These are phyloP conservation scores for Jaapia argillacea DNA, from an alignment of 768 basidiomycete genomes.

Conservation along the genomic window DNA sequence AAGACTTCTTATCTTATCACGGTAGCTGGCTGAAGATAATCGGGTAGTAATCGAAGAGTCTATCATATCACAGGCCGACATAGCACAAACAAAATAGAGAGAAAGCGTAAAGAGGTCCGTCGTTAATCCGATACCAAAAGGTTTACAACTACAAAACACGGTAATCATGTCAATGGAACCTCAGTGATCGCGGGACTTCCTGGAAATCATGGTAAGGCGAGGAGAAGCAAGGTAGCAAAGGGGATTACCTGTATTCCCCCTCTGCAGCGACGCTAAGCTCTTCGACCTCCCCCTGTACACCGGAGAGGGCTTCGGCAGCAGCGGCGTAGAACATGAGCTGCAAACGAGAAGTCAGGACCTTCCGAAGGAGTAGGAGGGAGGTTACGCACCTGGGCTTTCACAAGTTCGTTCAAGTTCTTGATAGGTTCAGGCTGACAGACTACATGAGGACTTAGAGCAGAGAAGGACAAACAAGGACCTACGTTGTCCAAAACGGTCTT, in stretches of 20 bases:
- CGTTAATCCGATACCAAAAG: neutral
- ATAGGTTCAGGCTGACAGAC: slow-evolving; percentile 81
- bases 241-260: slow-evolving; percentile 77
- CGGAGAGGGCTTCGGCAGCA: slow-evolving; percentile 74
- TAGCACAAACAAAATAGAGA: neutral
- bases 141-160: neutral
- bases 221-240: neutral
- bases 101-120: no score
- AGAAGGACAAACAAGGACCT: slow-evolving; percentile 27
- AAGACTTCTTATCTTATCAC: neutral
- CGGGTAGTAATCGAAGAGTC: no score
- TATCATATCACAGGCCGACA: neutral
- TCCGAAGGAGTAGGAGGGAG: neutral
- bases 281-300: slow-evolving; percentile 85
- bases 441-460: slow-evolving; percentile 3
- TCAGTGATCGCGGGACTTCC: slow-evolving; percentile 90
- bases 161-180: slow-evolving; percentile 26
- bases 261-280: slow-evolving; percentile 90
- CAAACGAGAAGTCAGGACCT: neutral
- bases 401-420: slow-evolving; percentile 87
- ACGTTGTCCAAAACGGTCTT: slow-evolving; percentile 98
- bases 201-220: slow-evolving; percentile 19
- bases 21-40: no score
- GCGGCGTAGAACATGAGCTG: slow-evolving; percentile 64
- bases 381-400: slow-evolving; percentile 68